Base-by-base conservation (phyloP, 164 flowering plant species). In the Chloranthus sessilifolius region DNA sequence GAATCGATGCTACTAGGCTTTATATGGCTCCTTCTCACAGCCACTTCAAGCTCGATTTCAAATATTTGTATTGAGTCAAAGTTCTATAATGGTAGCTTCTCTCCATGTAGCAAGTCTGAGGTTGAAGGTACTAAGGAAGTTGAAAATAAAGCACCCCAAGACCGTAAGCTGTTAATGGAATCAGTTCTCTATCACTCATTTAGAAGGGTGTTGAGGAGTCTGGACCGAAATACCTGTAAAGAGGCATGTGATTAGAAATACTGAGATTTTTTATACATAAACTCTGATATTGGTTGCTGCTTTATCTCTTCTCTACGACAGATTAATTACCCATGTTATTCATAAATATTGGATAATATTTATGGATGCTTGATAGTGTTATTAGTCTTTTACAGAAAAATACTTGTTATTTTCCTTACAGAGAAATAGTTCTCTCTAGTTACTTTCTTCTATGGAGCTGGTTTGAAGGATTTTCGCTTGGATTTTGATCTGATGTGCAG, bases 1-100 rank as follows among this genome's bases (percentile, higher is more conserved):
- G 97, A 92, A 73, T 68, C 88, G 77, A 92, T 92, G 99, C 82
- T 92, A 51, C 95, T 92, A 53, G 99, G 99, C 17, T 88, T 92
- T 67, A 88, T 92, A 39, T 92, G 97, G 11, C 92, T 92, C 38
- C 88, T 92, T 59, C 75, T 92, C 3, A 86, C 95, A 11, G 99
- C 99, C 23, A 88, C 99, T 46, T 86, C 99, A 45, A 81, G 89
- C 74, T 62, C 58, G 47, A 88, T 92, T 65, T 72, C 97, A 25
- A 78, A 80, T 64, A 86, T 92, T 33, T 92, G 99, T 75, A 82
- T 92, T 31, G 76, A 86, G 1, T 71, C 99, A 12, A 92, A 70
- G 78, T 92, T 73, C 79, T 92, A 82, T 58, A 61, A 70, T 36
- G 64, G 77, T 53, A 55, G 49, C 10, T 86, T 92, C 72, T 68